These are phyloP conservation scores for Neofusicoccum parvum DNA, from an alignment of 2,329 filamentous ascomycete genomes.

Conservation along the genomic window DNA sequence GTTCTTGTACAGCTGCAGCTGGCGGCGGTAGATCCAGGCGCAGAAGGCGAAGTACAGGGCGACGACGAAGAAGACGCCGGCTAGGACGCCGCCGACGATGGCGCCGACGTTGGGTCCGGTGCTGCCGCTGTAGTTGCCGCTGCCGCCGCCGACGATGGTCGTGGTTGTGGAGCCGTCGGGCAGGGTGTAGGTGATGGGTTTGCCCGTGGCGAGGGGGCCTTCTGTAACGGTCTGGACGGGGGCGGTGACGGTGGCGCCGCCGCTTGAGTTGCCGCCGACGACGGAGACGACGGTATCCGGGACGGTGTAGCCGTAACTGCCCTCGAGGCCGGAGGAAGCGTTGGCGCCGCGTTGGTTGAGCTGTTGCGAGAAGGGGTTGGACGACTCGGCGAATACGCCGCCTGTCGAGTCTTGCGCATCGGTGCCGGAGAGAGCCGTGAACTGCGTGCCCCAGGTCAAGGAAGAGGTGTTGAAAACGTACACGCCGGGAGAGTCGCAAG, in stretches of 20 bases:
- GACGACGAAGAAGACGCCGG: conserved; percentile 64
- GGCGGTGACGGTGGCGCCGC: conserved; percentile 69
- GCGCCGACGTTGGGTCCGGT: conserved; percentile 53
- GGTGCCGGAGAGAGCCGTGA: conserved; percentile 65
- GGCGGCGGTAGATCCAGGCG: conserved; percentile 72
- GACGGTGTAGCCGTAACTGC: conserved; percentile 68
- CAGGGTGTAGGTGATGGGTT: conserved; percentile 68
- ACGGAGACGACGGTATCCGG: conserved; percentile 63
- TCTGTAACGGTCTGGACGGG: conserved; percentile 65
- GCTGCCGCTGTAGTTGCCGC: conserved; percentile 24
- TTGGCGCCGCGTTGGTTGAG: conserved; percentile 51
- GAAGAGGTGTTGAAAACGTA: conserved; percentile 77
- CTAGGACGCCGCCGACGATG: conserved; percentile 62
- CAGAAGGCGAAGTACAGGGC: conserved; percentile 71
- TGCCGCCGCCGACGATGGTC: conserved; percentile 36
- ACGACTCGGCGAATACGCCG: conserved; percentile 25
- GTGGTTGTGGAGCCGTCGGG: conserved; percentile 43
- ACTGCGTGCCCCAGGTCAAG: conserved; percentile 69
- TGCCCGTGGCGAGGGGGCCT: conserved; percentile 72
- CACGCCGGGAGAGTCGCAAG: conserved; percentile 68
- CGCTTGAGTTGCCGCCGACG: conserved; percentile 68
- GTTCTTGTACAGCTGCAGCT: conserved; percentile 68
- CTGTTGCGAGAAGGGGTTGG: conserved; percentile 55
- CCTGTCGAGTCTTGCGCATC: conserved; percentile 34
- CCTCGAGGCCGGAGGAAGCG: conserved; percentile 55